A percentile compares a stretch with the other conserved stretches of the same genome.
Evolutionary conservation across 108 stramenopile species (phyloP).

Genomic region (Cyclotella baltica): DNA sequence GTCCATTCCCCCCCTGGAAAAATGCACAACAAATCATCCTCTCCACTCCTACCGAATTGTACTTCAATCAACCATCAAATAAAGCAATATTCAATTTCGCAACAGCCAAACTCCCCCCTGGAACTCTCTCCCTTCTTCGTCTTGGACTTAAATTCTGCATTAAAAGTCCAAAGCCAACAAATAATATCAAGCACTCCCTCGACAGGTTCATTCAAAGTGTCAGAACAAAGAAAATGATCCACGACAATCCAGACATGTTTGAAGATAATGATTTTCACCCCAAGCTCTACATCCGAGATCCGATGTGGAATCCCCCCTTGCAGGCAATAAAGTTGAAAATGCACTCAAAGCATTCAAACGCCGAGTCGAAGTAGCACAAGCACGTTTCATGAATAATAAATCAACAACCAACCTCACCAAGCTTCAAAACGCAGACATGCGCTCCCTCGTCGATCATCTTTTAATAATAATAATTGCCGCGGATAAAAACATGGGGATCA

Average conservation of each 20-base stretch:
- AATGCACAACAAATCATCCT: neutral
- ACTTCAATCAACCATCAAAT: constrained; percentile 15
- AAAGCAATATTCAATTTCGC: neutral
- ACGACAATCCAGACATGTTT: too few species aligned
- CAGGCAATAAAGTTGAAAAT: neutral
- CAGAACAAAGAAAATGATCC: neutral
- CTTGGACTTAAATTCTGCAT: neutral
- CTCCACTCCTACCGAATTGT: too few species aligned
- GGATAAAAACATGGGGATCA: too few species aligned
- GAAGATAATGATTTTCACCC: too few species aligned
- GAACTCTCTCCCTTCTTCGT: neutral
- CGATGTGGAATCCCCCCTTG: neutral
- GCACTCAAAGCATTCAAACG: neutral
- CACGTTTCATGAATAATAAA: neutral
- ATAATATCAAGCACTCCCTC: neutral
- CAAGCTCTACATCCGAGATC: neutral
- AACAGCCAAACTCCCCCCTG: neutral
- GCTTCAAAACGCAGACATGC: too few species aligned
- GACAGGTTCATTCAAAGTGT: neutral
- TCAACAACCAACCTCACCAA: neutral
- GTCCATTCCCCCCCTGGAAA: too few species aligned
- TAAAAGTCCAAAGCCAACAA: neutral
- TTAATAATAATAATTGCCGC: too few species aligned
- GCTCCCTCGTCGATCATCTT: too few species aligned
- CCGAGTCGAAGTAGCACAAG: too few species aligned